Percentiles rank a stretch among this genome's conserved stretches.
These are phyloP conservation scores for Botrytis fabae DNA, from an alignment of 2,329 filamentous ascomycete genomes.

Conservation along the genomic window DNA sequence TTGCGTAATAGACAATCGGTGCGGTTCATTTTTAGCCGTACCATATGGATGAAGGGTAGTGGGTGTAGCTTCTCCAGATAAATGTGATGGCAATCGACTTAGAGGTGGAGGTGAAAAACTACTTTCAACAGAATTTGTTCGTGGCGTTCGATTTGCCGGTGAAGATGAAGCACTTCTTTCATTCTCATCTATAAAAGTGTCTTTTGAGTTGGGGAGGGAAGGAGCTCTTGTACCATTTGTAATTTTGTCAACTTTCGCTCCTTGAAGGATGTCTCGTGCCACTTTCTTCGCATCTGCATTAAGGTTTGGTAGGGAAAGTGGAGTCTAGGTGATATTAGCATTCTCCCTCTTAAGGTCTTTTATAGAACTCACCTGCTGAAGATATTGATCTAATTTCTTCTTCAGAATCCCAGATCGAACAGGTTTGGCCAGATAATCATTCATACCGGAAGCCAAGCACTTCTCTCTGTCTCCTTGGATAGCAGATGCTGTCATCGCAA, in stretches of 20 bases:
- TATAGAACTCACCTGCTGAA: conserved; percentile 42
- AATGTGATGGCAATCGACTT: background rate
- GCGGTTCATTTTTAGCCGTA: background rate
- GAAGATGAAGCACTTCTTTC: background rate
- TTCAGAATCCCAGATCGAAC: conserved; percentile 87
- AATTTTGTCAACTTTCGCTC: background rate
- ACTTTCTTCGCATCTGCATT: conserved; percentile 34
- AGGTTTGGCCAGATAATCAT: conserved; percentile 93
- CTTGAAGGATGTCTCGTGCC: conserved; percentile 31
- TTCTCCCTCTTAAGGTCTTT: background rate
- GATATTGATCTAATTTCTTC: conserved; percentile 73
- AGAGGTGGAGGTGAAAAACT: background rate
- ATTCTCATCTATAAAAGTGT: background rate
- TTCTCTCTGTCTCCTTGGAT: conserved; percentile 95
- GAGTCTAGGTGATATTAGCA: conserved; percentile 28
- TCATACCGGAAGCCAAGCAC: conserved; percentile 95
- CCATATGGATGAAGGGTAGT: background rate
- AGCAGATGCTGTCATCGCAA: conserved; percentile 94
- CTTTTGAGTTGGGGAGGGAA: background rate
- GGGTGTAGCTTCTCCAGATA: conserved; percentile 4
- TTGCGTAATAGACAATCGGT: background rate
- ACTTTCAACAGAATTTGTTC: background rate
- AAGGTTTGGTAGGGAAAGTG: conserved; percentile 32
- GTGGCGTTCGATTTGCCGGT: background rate
- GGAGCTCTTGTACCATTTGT: background rate